Base-by-base conservation (phyloP, 1,284 basidiomycete genomes). In the Marasmius oreades region DNA sequence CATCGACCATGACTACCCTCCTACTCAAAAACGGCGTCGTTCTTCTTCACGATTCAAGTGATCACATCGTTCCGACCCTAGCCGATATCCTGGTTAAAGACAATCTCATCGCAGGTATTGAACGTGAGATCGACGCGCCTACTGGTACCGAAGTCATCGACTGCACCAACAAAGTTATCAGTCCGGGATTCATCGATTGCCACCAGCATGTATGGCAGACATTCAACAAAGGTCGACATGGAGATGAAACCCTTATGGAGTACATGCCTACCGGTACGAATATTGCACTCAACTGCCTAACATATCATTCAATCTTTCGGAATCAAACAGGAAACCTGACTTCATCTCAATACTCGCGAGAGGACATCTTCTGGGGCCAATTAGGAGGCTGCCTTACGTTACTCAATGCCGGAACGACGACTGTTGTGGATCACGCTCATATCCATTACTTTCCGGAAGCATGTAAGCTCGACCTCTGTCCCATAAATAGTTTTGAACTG, bases 71-170 rank as follows among this genome's bases (percentile, higher is more conserved):
- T n/a, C 39, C 39, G 8, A 42, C 39, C 7, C n/a, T 7, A 42
- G 16, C 39, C 10, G 39, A 42, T 5, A 42, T 42, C 5, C 39
- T 42, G 7, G 16, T 42, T 16, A 16, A 42, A 16, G 39, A 16
- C 6, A 42, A 42, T 42, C 11, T 42, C 39, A 42, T 42, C 16
- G 39, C 39, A 14, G 11, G 39, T 11, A 20, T 42, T 20, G 39
- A 16, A 42, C 39, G 11, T 20, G 39, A 16, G 20, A 42, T 82
- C 61, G 67, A 71, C 51, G 63, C 77, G 1, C 71, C 72, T 6
- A 68, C 66, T 11, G 77, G 78, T 1, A 63, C 69, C 2, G 78
- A 82, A 48, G 80, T 84, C 14, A 73, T 85, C 6, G 85, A 87
- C 64, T 87, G 85, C 56, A 87, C 85, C 58, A 69, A 74, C 5